phyloP scores from a whole-genome alignment of 1,139 yeast species.

The Yamadazyma dendronema region DNA sequence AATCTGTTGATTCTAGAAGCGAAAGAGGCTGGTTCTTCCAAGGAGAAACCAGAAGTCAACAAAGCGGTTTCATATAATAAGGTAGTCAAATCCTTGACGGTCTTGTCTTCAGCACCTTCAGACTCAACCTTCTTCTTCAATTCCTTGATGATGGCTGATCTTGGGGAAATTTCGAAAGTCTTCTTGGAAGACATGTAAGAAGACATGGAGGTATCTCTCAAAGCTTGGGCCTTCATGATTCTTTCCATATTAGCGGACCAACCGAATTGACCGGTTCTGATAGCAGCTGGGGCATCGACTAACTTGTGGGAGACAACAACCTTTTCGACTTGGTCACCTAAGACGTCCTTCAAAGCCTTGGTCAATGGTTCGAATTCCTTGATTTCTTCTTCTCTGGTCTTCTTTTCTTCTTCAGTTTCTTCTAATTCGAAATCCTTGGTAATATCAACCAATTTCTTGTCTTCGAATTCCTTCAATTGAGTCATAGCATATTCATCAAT shows the following conservation, averaged over 20 bases:
- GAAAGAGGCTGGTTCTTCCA: constrained; percentile 97
- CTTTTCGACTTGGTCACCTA: constrained; percentile 99
- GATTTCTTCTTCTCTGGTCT: constrained; percentile 86
- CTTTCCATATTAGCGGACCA: constrained; percentile 99
- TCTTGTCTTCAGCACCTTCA: constrained; percentile 97
- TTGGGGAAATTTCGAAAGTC: constrained; percentile 98
- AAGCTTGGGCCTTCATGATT: constrained; percentile 99
- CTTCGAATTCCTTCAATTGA: constrained; percentile 98
- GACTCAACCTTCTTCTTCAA: constrained; percentile 94
- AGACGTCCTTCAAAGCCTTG: constrained; percentile 92
- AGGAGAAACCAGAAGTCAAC: constrained; percentile 97
- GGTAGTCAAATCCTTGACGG: constrained; percentile 96
- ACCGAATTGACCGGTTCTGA: constrained; percentile 99
- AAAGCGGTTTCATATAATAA: constrained; percentile 96
- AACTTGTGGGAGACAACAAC: constrained; percentile 97
- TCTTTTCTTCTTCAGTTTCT: constrained; percentile 98
- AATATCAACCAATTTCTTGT: constrained; percentile 97
- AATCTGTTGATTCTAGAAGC: constrained; percentile 98
- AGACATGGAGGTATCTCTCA: constrained; percentile 98
- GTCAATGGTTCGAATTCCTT: constrained; percentile 92
- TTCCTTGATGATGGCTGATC: constrained; percentile 91
- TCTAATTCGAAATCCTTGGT: constrained; percentile 99
- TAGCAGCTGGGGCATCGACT: constrained; percentile 99
- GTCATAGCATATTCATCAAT: constrained; percentile 99
- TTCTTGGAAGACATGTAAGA: constrained; percentile 99